A percentile compares a stretch with the other conserved stretches of the same genome.
phyloP scores from a whole-genome alignment of 1,284 basidiomycete species.

The Cronartium ribicola region DNA sequence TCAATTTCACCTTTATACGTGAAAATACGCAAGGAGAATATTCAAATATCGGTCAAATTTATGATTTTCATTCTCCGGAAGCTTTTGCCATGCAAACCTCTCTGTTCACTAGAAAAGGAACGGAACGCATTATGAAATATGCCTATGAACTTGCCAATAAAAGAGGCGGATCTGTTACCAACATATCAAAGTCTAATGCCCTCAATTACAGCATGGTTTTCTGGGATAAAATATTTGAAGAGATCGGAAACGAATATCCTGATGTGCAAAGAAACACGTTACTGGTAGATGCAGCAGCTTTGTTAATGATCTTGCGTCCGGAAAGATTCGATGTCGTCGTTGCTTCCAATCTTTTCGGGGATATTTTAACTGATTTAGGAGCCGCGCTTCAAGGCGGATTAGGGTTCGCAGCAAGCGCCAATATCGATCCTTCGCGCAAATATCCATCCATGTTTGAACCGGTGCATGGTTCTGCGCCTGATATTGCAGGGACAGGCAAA shows the following conservation, averaged over 20 bases:
- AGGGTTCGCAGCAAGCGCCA: constrained; percentile 95
- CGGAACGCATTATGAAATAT: constrained; percentile 95
- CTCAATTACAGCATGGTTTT: too few species aligned
- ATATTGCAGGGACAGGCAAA: constrained; percentile 66
- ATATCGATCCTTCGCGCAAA: constrained; percentile 95
- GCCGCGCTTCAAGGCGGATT: constrained; percentile 97
- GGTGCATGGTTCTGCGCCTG: constrained; percentile 78
- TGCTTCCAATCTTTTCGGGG: constrained; percentile 55
- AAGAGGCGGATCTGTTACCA: too few species aligned
- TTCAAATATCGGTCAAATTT: constrained; percentile 97
- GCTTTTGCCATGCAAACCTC: too few species aligned
- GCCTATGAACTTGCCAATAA: too few species aligned
- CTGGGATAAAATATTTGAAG: too few species aligned
- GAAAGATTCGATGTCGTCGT: neutral
- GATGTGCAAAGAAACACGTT: neutral
- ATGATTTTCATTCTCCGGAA: too few species aligned
- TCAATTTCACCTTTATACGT: constrained; percentile 95
- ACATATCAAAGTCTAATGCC: too few species aligned
- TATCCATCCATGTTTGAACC: constrained; percentile 99
- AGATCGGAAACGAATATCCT: neutral
- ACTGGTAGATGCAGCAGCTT: too few species aligned
- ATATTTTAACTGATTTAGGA: constrained; percentile 98
- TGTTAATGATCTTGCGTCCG: too few species aligned
- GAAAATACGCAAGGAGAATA: constrained; percentile 99
- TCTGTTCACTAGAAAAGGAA: constrained; percentile 98